These are phyloP conservation scores for Candida nonsorbophila DNA, from an alignment of 805 yeast species.

Conservation along the genomic window DNA sequence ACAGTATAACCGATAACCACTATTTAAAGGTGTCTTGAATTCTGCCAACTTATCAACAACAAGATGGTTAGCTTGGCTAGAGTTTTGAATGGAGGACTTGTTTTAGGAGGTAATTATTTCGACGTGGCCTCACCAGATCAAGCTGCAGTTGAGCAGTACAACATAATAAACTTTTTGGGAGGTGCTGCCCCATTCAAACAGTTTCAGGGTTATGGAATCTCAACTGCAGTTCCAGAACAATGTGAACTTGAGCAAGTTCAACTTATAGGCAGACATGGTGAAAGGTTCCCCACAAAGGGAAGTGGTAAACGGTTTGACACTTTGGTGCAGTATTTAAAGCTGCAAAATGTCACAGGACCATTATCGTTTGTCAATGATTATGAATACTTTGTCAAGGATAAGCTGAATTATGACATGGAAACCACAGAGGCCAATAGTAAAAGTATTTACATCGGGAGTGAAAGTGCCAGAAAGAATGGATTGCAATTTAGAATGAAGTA, in stretches of 20 bases:
- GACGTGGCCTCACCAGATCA: conserved; percentile 23
- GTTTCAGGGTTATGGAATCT: conserved; percentile 49
- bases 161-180: conserved; percentile 46
- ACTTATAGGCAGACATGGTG: conserved; percentile 72
- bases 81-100: conserved; percentile 5
- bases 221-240: conserved; percentile 39
- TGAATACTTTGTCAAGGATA: conserved; percentile 40
- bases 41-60: conserved; percentile 18
- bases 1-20: no score
- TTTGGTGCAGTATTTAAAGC: conserved; percentile 17
- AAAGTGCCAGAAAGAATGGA: conserved; percentile 47
- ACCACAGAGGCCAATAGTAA: conserved; percentile 39
- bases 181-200: conserved; percentile 54
- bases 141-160: conserved; percentile 38
- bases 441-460: conserved; percentile 48
- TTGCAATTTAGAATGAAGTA: conserved; percentile 44
- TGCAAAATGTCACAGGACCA: conserved; percentile 38
- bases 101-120: conserved; percentile 3
- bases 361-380: conserved; percentile 49
- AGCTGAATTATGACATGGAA: conserved; percentile 41
- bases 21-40: no score
- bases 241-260: conserved; percentile 64
- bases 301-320: conserved; percentile 21
- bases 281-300: conserved; percentile 45
- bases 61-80: conserved; percentile 24